These are phyloP conservation scores for Saccharomyces jurei DNA, from an alignment of 805 yeast genomes.

Conservation along the genomic window DNA sequence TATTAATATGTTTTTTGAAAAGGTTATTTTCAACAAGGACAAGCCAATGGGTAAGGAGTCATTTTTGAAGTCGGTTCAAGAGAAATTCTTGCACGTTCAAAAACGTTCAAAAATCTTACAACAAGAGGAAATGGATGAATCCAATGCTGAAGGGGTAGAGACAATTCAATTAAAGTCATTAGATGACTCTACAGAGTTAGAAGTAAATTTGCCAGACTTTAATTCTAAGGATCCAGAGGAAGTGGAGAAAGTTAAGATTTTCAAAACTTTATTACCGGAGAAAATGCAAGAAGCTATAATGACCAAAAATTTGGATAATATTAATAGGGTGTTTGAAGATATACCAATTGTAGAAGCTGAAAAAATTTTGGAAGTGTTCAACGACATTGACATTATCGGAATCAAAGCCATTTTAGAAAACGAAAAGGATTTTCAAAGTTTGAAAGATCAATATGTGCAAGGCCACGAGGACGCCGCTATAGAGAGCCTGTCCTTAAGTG, in stretches of 20 bases:
- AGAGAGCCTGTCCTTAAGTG: not conserved
- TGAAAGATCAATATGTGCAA: conserved; percentile 38
- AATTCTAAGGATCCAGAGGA: conserved; percentile 40
- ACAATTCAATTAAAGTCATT: conserved; percentile 81
- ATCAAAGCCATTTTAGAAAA: conserved; percentile 69
- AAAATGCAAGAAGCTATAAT: conserved; percentile 70
- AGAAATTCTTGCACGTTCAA: conserved; percentile 68
- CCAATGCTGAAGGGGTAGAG: conserved; percentile 50
- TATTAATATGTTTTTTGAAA: conserved; percentile 61
- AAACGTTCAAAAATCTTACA: conserved; percentile 62
- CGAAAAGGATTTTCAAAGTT: conserved; percentile 57
- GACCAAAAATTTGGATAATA: conserved; percentile 63
- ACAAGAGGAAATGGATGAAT: conserved; percentile 38
- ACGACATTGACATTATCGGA: conserved; percentile 76
- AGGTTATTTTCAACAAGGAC: conserved; percentile 35
- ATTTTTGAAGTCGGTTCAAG: conserved; percentile 63
- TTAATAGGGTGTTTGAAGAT: conserved; percentile 71
- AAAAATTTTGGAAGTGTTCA: conserved; percentile 58
- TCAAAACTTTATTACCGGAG: conserved; percentile 44
- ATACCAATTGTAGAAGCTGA: conserved; percentile 78
- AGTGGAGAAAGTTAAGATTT: conserved; percentile 40
- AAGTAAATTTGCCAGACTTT: conserved; percentile 62
- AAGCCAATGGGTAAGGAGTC: conserved; percentile 59
- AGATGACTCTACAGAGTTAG: conserved; percentile 72
- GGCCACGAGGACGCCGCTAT: conserved; percentile 1